Evolutionary conservation across 2,329 filamentous ascomycete genomes (phyloP), one percentile per base, ranked within the genome.

Genomic region (Diaporthe sp.): DNA sequence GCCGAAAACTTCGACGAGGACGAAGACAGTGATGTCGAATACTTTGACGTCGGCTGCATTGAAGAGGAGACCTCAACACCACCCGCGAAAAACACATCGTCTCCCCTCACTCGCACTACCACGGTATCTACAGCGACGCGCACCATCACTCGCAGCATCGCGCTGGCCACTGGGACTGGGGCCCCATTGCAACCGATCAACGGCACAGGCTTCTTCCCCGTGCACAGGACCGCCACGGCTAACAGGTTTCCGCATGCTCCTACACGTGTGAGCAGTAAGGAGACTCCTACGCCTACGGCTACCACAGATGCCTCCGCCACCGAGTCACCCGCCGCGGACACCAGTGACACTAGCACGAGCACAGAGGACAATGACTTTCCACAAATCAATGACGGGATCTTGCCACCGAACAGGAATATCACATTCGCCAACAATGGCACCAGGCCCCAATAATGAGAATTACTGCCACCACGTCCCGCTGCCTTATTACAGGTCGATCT

Each of bases 21-120:
- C 5, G 28, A 8, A 4, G 31, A 57, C 9, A 71, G 51, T 13
- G 53, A 61, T 28, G 25, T 74, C 44, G 39, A 39, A 15, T 74
- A 58, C 62, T 74, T 31, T n/a, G 72, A 74, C 42, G 72, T 74
- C 12, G 62, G 62, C 17, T 74, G 72, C 25, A 44, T 74, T 22
- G 4, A 58, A 13, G 42, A 68, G 31, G 39, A 58, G 2, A 4
- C 1, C 12, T 10, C 31, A 17, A 28, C 22, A 25, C 2, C 34
- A 31, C 22, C 65, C 19, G 7, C 46, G 15, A 13, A 12, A 19
- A 28, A 31, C 19, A 10, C 15, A 9, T 25, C 39, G 4, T 22
- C 61, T 12, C 10, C 62, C 13, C 49, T 31, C 1, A 57, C 37
- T 15, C n/a, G 31, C 0, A 46, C 53, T 2, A 39, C 62, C 25